Percentiles rank a stretch among this genome's conserved stretches.
Conservation (phyloP, 2,329 filamentous ascomycete species). For the Clonostachys chloroleuca region DNA sequence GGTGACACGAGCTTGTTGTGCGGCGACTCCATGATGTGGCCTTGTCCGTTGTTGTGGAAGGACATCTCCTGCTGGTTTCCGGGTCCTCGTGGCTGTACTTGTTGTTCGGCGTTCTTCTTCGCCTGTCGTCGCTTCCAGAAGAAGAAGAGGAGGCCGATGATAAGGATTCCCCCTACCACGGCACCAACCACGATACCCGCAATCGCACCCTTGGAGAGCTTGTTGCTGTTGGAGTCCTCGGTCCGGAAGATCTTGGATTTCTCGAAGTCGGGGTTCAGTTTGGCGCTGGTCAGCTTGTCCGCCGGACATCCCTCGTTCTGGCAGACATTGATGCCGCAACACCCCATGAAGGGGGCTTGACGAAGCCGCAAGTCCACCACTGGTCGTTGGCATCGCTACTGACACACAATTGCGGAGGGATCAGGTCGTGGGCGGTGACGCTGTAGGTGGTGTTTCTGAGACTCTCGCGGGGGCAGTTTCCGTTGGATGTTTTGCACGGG, state of each 20-base stretch:
- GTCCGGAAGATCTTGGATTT: conserved; percentile 3
- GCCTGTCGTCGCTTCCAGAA: conserved; percentile 1
- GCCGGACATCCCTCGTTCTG: conserved; percentile 1
- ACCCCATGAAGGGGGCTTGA: conserved; percentile 22
- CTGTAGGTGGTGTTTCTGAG: conserved; percentile 16
- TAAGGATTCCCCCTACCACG: background rate
- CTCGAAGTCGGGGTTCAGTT: conserved; percentile 3
- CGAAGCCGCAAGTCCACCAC: conserved; percentile 22
- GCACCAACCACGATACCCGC: conserved; percentile 20
- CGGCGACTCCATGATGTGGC: background rate
- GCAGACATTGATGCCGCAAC: conserved; percentile 26
- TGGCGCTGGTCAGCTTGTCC: conserved; percentile 1
- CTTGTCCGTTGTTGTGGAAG: background rate
- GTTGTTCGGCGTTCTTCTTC: background rate
- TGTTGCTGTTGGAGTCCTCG: conserved; percentile 1
- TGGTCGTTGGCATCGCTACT: conserved; percentile 4
- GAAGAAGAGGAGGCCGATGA: background rate
- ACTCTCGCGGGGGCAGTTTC: conserved; percentile 21
- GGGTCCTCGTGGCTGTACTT: background rate
- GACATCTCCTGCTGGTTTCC: background rate
- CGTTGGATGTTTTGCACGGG: conserved; percentile 21
- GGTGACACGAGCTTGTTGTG: background rate
- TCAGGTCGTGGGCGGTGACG: conserved; percentile 12
- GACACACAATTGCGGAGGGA: conserved; percentile 18
- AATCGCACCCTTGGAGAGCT: conserved; percentile 20